Evolutionary conservation across 257 asterid genomes (phyloP).

Genomic region (Henckelia pumila): DNA sequence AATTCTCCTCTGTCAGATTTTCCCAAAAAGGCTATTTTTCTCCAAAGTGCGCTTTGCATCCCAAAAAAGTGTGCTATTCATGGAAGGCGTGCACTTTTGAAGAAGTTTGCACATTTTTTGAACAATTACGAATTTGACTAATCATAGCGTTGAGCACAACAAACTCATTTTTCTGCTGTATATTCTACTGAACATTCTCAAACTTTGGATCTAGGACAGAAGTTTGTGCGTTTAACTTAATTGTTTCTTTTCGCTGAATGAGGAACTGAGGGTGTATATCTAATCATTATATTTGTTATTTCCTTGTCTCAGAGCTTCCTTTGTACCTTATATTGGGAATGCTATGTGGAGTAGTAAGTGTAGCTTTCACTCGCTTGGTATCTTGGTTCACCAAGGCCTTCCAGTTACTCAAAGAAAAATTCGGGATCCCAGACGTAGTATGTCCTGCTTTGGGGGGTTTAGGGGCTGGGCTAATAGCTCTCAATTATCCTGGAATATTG

Average conservation of each 20-base stretch:
- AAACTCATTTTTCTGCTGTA: too few relatives aligned
- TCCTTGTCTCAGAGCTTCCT: slow-evolving; percentile 74
- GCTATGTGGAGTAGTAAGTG: slow-evolving; percentile 97
- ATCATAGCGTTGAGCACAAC: too few relatives aligned
- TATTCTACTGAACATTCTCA: too few relatives aligned
- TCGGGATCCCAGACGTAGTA: slow-evolving; percentile 80
- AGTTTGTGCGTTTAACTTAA: slow-evolving; percentile 17
- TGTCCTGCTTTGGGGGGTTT: slow-evolving; percentile 97
- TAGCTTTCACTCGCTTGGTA: slow-evolving; percentile 73
- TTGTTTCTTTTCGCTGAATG: slow-evolving; percentile 20
- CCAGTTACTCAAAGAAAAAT: slow-evolving; percentile 59
- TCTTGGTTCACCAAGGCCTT: slow-evolving; percentile 70
- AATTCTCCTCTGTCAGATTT: too few relatives aligned
- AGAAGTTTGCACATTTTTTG: too few relatives aligned
- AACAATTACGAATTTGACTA: too few relatives aligned
- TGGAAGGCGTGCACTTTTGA: too few relatives aligned
- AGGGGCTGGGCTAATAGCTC: slow-evolving; percentile 98
- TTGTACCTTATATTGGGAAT: slow-evolving; percentile 91
- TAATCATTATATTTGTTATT: slow-evolving; percentile 28
- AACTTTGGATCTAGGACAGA: neutral
- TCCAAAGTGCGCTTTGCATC: too few relatives aligned
- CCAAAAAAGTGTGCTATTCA: too few relatives aligned
- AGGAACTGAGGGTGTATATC: slow-evolving; percentile 27
- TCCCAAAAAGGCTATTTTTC: too few relatives aligned
- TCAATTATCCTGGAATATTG: slow-evolving; percentile 86